Evolutionary conservation across 106 monocot genomes (phyloP).

Genomic region (Acorus gramineus): DNA sequence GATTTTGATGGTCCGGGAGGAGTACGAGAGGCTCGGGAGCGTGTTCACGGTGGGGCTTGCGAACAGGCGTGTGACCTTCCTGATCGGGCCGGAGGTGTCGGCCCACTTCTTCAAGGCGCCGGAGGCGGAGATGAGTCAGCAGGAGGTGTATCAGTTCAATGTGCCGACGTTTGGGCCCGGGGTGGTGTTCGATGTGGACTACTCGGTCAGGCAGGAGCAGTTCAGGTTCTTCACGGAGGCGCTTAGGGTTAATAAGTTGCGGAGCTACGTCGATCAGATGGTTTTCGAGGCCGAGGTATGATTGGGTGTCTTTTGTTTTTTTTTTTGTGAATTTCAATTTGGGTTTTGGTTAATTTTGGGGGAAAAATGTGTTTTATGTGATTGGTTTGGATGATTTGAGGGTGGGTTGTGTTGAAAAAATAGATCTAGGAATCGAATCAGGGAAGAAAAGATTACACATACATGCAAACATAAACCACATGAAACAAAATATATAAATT

Average conservation of each 20-base stretch:
- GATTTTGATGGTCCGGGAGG: slow-evolving; percentile 16
- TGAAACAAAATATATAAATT: too few relatives aligned
- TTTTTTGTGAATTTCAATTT: too few relatives aligned
- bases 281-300: slow-evolving; percentile 22
- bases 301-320: too few relatives aligned
- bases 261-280: slow-evolving; percentile 31
- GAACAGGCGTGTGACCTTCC: slow-evolving; percentile 15
- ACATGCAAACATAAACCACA: too few relatives aligned
- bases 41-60: slow-evolving; percentile 19
- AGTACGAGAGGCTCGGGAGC: slow-evolving; percentile 23
- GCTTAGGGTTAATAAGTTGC: slow-evolving; percentile 22
- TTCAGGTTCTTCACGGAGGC: slow-evolving; percentile 35
- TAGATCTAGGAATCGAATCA: too few relatives aligned
- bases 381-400: too few relatives aligned
- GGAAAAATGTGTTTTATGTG: too few relatives aligned
- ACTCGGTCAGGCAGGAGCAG: slow-evolving; percentile 27
- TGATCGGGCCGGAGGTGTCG: slow-evolving; percentile 29
- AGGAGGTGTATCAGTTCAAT: slow-evolving; percentile 34
- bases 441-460: too few relatives aligned
- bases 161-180: slow-evolving; percentile 30
- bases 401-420: too few relatives aligned
- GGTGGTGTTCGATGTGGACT: slow-evolving; percentile 31
- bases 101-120: slow-evolving; percentile 31
- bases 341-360: too few relatives aligned
- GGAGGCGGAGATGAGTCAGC: slow-evolving; percentile 27